phyloP scores from a whole-genome alignment of 768 basidiomycete genomes.

The Termitomyces sp. region DNA sequence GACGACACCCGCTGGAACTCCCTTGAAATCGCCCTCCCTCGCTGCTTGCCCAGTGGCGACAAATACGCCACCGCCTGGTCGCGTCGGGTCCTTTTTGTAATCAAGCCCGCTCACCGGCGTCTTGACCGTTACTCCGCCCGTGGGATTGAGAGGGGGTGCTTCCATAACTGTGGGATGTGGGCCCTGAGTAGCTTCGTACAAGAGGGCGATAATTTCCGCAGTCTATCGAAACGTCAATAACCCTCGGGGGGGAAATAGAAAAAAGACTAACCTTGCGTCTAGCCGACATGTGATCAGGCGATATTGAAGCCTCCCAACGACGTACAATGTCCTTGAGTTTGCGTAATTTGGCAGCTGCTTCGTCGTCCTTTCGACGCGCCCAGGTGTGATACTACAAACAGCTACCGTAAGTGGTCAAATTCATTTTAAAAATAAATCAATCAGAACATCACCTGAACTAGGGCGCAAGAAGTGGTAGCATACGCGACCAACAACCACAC shows the following conservation, averaged over 20 bases:
- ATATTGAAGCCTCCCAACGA: constrained; percentile 82
- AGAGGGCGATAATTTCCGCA: constrained; percentile 84
- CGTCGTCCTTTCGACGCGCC: constrained; percentile 74
- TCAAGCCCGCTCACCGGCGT: constrained; percentile 52
- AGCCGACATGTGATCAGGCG: constrained; percentile 91
- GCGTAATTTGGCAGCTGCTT: constrained; percentile 68
- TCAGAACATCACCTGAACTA: constrained; percentile 67
- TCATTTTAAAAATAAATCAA: neutral
- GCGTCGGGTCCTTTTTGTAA: constrained; percentile 73
- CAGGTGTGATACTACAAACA: constrained; percentile 81
- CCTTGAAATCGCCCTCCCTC: constrained; percentile 40
- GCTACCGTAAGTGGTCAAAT: constrained; percentile 1
- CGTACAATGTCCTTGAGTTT: constrained; percentile 81
- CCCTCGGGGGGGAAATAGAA: constrained; percentile 13
- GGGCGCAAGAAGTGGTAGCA: constrained; percentile 80
- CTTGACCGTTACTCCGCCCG: constrained; percentile 55
- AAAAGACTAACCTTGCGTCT: constrained; percentile 70
- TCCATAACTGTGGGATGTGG: constrained; percentile 38
- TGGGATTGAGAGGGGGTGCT: constrained; percentile 71
- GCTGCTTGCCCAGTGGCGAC: constrained; percentile 50
- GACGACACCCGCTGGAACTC: constrained; percentile 51
- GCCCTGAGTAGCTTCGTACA: constrained; percentile 94
- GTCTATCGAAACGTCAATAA: constrained; percentile 44
- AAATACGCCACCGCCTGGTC: constrained; percentile 86
- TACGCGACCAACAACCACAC: constrained; percentile 86